Conservation (phyloP, 2,329 filamentous ascomycete species). For the Pseudodiploospora longispora region DNA sequence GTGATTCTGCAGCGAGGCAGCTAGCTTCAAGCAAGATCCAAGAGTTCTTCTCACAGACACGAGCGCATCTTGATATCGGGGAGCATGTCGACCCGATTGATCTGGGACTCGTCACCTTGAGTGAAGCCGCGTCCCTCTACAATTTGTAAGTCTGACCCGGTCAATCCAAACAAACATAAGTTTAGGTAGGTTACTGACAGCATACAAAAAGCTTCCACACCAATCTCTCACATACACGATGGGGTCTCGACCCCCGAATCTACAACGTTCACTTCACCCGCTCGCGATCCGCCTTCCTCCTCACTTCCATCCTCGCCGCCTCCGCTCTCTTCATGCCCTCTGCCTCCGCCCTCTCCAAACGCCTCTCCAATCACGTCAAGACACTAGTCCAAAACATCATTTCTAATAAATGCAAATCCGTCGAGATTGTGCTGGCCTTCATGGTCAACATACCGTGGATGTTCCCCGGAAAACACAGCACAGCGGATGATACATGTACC, state of each 20-base stretch:
- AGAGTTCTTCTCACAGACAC: slow-evolving; percentile 58
- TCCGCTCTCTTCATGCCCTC: slow-evolving; percentile 60
- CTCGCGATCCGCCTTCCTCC: slow-evolving; percentile 59
- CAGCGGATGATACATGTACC: slow-evolving; percentile 64
- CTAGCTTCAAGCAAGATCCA: slow-evolving; percentile 35
- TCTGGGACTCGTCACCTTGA: slow-evolving; percentile 57
- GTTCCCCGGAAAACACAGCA: slow-evolving; percentile 57
- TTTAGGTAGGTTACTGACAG: neutral
- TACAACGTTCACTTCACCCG: slow-evolving; percentile 60
- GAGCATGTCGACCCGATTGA: slow-evolving; percentile 60
- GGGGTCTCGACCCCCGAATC: slow-evolving; percentile 61
- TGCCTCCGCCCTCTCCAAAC: slow-evolving; percentile 54
- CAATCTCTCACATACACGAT: slow-evolving; percentile 63
- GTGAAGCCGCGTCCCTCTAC: slow-evolving; percentile 58
- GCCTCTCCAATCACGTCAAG: slow-evolving; percentile 57
- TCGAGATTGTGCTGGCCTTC: slow-evolving; percentile 67
- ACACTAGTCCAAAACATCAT: slow-evolving; percentile 55
- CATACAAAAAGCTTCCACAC: slow-evolving; percentile 50
- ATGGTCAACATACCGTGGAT: slow-evolving; percentile 74
- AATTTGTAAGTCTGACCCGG: slow-evolving; percentile 43
- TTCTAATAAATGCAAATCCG: slow-evolving; percentile 54
- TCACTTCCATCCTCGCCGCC: slow-evolving; percentile 62
- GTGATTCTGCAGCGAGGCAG: slow-evolving; percentile 12
- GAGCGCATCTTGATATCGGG: slow-evolving; percentile 54
- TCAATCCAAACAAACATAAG: too few relatives aligned